Evolutionary conservation across 768 basidiomycete species (phyloP), one percentile per base, ranked within the genome.

Genomic region (Hypholoma fasciculare): DNA sequence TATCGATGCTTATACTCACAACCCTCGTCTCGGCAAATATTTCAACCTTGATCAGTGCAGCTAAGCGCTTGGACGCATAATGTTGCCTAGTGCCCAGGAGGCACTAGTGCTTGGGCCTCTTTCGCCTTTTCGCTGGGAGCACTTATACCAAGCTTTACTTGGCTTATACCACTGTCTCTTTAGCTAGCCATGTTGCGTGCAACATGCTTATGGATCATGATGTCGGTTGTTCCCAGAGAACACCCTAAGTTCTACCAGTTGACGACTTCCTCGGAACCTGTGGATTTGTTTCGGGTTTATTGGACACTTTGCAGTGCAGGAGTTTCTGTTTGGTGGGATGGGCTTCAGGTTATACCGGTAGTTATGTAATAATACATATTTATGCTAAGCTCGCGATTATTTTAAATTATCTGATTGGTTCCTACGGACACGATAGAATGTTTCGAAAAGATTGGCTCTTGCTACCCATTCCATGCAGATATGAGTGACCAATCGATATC

Each of bases 31-130:
- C 16, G 89, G 88, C 58, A 77, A 82, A 69, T 90, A 84, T 76
- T 85, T 85, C 76, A 92, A 92, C 71, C 77, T 90, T 53, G 73
- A 78, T 47, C 64, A 65, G 30, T 82, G 82, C 26, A n/a, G 55
- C 36, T 57, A n/a, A 52, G 38, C 17, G 5, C 40, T 42, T 42
- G 40, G 17, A 16, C 13, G 40, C 2, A 16, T 34, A 9, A 34
- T 9, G 30, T 34, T 34, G 30, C 30, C 30, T 34, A 34, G 30
- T 34, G 30, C 30, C 30, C 30, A 34, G 17, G n/a, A 7, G 44
- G 19, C 23, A 11, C 44, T 19, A 46, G 49, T n/a, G n/a, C 37
- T 13, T 11, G 34, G 26, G 13, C 17, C 17, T 51, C 19, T 51
- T 34, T 19, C 19, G 37, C 27, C 20, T 38, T 51, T 51, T 30